A percentile compares a stretch with the other conserved stretches of the same genome.
Evolutionary conservation across 805 yeast species (phyloP).

Genomic region (Kodamaea laetipori): DNA sequence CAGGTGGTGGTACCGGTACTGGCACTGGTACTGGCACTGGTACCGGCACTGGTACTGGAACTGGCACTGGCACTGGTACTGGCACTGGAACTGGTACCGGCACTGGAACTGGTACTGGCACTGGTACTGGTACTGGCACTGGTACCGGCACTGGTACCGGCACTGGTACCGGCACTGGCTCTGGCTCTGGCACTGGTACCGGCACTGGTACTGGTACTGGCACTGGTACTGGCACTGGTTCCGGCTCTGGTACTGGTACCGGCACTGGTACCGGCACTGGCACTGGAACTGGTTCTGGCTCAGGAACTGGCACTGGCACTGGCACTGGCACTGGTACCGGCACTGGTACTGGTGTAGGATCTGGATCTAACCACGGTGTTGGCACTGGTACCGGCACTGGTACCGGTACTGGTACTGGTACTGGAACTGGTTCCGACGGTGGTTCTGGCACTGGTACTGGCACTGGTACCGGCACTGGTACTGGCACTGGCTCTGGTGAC

Average conservation of each 20-base stretch:
- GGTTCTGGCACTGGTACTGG: slow-evolving; percentile 1
- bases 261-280: not conserved
- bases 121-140: not conserved
- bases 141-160: slow-evolving; percentile 5
- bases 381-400: slow-evolving; percentile 1
- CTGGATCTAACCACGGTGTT: not conserved
- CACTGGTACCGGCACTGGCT: not conserved
- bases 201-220: slow-evolving; percentile 4
- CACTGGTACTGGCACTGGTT: not conserved
- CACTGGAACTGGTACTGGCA: not conserved
- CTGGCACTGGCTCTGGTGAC: slow-evolving; percentile 2
- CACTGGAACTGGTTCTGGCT: not conserved
- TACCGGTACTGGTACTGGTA: not conserved
- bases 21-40: slow-evolving; percentile 3
- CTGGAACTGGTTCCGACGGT: not conserved
- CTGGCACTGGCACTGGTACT: slow-evolving; percentile 2
- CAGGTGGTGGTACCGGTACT: not conserved
- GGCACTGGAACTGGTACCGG: slow-evolving; percentile 2
- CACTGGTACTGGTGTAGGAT: not conserved
- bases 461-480: slow-evolving; percentile 1
- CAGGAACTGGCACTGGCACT: not conserved
- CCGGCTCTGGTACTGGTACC: slow-evolving; percentile 2
- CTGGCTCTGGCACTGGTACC: slow-evolving; percentile 2
- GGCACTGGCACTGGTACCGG: slow-evolving; percentile 1
- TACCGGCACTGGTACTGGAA: slow-evolving; percentile 2